Conservation (phyloP, 139 green algal species). For the Chlamydomonas eustigma region DNA sequence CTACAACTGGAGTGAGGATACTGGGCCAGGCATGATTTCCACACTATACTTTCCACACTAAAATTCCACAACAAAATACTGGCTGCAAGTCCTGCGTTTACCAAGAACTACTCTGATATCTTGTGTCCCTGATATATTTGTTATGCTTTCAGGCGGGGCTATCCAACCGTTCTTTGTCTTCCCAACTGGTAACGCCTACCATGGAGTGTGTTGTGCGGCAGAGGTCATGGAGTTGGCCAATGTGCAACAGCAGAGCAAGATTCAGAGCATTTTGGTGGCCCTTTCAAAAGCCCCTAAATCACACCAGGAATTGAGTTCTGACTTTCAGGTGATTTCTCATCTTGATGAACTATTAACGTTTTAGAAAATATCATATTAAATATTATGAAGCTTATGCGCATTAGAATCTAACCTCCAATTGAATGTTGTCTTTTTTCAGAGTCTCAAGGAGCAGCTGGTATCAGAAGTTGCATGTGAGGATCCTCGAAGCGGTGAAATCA, state of each 20-base stretch:
- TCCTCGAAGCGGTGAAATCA: constrained; percentile 64
- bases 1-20: too few species aligned
- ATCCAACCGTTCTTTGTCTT: constrained; percentile 76
- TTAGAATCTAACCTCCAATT: neutral
- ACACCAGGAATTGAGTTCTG: too few species aligned
- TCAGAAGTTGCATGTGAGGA: constrained; percentile 57
- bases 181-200: constrained; percentile 68
- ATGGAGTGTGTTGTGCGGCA: constrained; percentile 53
- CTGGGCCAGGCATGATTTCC: too few species aligned
- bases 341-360: too few species aligned
- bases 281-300: neutral
- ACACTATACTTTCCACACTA: too few species aligned
- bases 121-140: constrained; percentile 53
- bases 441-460: constrained; percentile 22
- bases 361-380: too few species aligned
- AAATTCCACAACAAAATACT: too few species aligned
- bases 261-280: neutral
- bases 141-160: constrained; percentile 34
- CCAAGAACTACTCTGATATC: constrained; percentile 58
- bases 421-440: neutral
- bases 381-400: too few species aligned
- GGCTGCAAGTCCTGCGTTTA: too few species aligned
- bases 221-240: constrained; percentile 47
- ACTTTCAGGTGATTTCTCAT: too few species aligned
- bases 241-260: constrained; percentile 18